Percentiles rank a stretch among this genome's conserved stretches.
Evolutionary conservation across 2,329 filamentous ascomycete genomes (phyloP).

Genomic region (Paecilomyces formosus): DNA sequence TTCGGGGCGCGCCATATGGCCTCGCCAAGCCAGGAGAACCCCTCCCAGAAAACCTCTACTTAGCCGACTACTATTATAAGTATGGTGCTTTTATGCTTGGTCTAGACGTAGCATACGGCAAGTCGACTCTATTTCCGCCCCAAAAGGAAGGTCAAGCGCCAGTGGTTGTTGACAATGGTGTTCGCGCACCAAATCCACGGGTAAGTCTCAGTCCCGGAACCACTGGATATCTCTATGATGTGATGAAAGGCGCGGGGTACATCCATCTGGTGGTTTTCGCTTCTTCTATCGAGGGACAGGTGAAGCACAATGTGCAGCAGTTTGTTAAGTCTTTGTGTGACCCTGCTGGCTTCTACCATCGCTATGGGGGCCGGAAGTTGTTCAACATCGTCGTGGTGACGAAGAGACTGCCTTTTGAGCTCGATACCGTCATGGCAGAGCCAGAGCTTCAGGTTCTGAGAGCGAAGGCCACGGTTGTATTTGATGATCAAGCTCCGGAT

Average conservation of each 20-base stretch:
- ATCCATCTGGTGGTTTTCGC: background rate
- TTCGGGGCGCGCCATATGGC: background rate
- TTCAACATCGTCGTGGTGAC: background rate
- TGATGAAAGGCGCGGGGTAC: background rate
- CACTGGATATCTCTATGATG: background rate
- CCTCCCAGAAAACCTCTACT: background rate
- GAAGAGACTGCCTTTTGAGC: background rate
- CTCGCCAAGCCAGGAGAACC: background rate
- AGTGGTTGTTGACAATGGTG: background rate
- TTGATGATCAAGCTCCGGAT: background rate
- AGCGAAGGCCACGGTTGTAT: background rate
- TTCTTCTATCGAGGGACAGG: background rate
- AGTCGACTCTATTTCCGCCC: background rate
- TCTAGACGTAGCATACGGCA: background rate
- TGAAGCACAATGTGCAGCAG: background rate
- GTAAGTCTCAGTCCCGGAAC: background rate
- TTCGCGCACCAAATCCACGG: background rate
- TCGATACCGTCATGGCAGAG: background rate
- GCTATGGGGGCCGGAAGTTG: background rate
- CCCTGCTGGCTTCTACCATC: background rate
- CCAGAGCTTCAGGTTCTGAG: background rate
- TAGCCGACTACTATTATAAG: background rate
- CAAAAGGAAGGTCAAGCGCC: background rate
- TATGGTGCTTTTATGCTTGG: background rate
- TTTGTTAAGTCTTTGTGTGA: background rate